A percentile compares a stretch with the other conserved stretches of the same genome.
These are phyloP conservation scores for Thelephora terrestris DNA, from an alignment of 1,284 basidiomycete species.

Conservation along the genomic window DNA sequence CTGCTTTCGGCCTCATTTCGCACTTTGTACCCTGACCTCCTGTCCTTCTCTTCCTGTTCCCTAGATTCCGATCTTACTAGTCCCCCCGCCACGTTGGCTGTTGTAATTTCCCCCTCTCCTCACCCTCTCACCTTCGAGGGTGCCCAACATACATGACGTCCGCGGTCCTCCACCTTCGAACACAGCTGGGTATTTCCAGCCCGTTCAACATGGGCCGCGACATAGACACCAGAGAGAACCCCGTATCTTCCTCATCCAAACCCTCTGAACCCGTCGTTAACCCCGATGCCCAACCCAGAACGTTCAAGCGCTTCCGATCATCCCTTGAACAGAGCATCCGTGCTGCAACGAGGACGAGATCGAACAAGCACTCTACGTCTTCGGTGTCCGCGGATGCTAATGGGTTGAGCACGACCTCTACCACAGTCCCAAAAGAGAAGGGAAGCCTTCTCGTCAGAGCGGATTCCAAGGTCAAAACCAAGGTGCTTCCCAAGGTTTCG, in stretches of 20 bases:
- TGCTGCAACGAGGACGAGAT: conserved; percentile 46
- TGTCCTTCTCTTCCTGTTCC: background rate
- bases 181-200: conserved; percentile 32
- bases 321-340: conserved; percentile 58
- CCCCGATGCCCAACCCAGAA: conserved; percentile 34
- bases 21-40: conserved; percentile 1
- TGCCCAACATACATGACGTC: conserved; percentile 34
- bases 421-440: conserved; percentile 20
- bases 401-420: conserved; percentile 29
- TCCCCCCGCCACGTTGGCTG: background rate
- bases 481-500: conserved; percentile 42
- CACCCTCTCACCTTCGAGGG: conserved; percentile 7
- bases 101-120: conserved; percentile 14
- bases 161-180: conserved; percentile 30
- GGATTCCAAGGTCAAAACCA: conserved; percentile 30
- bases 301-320: conserved; percentile 54
- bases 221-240: conserved; percentile 27
- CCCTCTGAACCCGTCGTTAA: conserved; percentile 34
- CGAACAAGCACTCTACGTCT: conserved; percentile 24
- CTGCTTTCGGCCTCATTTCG: conserved; percentile 7
- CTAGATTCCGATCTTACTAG: conserved; percentile 4
- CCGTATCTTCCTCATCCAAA: conserved; percentile 22
- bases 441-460: conserved; percentile 26
- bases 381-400: conserved; percentile 28
- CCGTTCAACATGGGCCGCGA: conserved; percentile 39